These are phyloP conservation scores for Grigorovia transvaalensis DNA, from an alignment of 805 yeast genomes.

Conservation along the genomic window DNA sequence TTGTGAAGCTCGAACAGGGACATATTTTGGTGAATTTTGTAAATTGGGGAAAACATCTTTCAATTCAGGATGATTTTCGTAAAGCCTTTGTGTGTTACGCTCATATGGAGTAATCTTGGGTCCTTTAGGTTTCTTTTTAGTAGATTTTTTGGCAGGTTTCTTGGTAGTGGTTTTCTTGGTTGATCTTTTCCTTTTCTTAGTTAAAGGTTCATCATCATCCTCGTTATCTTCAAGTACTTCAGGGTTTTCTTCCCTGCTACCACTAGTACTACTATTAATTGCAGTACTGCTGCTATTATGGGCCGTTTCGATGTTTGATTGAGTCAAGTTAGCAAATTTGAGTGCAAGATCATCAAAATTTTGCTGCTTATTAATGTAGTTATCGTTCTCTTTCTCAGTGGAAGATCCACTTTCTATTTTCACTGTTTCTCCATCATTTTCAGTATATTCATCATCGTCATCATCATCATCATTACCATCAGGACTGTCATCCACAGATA, in stretches of 20 bases:
- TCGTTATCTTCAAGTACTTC: slow-evolving; percentile 1
- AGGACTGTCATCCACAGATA: no score
- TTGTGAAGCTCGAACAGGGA: slow-evolving; percentile 51
- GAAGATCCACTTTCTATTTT: slow-evolving; percentile 1
- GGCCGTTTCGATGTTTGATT: not conserved
- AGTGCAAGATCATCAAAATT: not conserved
- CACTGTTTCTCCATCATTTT: slow-evolving; percentile 9
- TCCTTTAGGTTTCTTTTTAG: slow-evolving; percentile 23
- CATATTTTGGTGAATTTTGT: slow-evolving; percentile 35
- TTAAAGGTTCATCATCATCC: slow-evolving; percentile 17
- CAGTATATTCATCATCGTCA: slow-evolving; percentile 8
- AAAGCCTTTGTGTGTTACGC: slow-evolving; percentile 56
- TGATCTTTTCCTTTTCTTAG: slow-evolving; percentile 16
- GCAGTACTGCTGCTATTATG: not conserved
- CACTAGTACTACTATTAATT: no score
- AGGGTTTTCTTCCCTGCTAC: not conserved
- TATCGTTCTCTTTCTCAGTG: slow-evolving; percentile 7
- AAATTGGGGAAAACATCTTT: slow-evolving; percentile 61
- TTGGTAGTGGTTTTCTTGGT: slow-evolving; percentile 15
- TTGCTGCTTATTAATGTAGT: slow-evolving; percentile 8
- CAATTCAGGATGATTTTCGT: slow-evolving; percentile 70
- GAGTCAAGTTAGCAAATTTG: not conserved
- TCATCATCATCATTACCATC: slow-evolving; percentile 22
- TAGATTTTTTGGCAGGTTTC: slow-evolving; percentile 13
- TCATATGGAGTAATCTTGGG: slow-evolving; percentile 60